These are phyloP conservation scores for Solanum okadae DNA, from an alignment of 257 asterid genomes.

Conservation along the genomic window DNA sequence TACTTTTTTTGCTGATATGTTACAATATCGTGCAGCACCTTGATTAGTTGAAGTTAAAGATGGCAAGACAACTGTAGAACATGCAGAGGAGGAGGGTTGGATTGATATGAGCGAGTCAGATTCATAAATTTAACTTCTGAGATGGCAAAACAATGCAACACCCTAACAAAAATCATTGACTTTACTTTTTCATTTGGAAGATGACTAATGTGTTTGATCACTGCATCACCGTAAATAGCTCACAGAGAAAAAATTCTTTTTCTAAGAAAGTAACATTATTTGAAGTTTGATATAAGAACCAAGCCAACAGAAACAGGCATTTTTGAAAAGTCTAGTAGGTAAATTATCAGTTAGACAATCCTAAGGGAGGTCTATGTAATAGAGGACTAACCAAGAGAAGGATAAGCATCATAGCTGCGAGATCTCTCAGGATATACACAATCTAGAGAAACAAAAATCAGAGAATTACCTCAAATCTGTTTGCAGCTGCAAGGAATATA, in stretches of 20 bases:
- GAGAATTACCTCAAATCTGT: constrained; percentile 67
- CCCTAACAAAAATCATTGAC: neutral
- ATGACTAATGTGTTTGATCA: neutral
- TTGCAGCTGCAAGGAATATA: constrained; percentile 82
- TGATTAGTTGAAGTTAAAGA: neutral
- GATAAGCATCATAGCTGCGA: neutral
- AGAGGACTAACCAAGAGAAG: neutral
- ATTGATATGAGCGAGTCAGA: neutral
- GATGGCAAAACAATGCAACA: neutral
- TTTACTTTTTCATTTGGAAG: neutral
- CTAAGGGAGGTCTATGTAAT: neutral
- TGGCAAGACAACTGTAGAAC: neutral
- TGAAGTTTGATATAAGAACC: neutral
- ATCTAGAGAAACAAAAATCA: neutral
- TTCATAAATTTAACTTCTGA: neutral
- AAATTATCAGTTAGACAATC: neutral
- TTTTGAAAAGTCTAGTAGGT: neutral
- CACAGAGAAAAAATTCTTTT: neutral
- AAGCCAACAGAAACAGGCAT: neutral
- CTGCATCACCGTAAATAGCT: neutral
- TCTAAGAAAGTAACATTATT: neutral
- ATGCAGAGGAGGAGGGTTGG: neutral
- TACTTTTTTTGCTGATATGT: neutral
- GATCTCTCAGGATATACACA: neutral
- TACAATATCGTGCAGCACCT: neutral